Conservation (phyloP, 1,284 basidiomycete genomes). For the Termitomyces sp. region DNA sequence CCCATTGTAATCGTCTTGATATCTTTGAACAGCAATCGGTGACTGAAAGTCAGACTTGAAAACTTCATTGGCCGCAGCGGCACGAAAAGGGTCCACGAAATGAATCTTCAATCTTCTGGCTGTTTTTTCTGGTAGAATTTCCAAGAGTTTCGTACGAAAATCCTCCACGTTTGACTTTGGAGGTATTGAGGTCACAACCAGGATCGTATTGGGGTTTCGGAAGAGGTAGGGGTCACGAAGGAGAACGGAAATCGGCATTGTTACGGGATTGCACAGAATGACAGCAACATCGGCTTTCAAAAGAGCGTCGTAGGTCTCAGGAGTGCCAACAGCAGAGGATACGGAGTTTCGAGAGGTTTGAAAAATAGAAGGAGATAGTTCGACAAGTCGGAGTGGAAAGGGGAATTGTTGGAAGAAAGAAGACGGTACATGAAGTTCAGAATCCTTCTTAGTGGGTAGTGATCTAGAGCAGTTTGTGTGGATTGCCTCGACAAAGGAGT, state of each 20-base stretch:
- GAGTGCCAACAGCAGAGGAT: constrained; percentile 15
- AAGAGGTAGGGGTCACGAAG: constrained; percentile 31
- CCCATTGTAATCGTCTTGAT: constrained; percentile 54
- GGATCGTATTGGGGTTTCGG: constrained; percentile 46
- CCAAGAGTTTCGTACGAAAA: constrained; percentile 10
- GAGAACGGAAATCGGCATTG: constrained; percentile 38
- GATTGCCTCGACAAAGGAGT: not conserved
- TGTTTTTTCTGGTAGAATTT: constrained; percentile 1
- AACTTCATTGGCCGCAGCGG: constrained; percentile 43
- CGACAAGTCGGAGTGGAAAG: constrained; percentile 42
- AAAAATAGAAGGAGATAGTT: constrained; percentile 29
- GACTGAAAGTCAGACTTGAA: constrained; percentile 43
- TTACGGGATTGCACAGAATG: constrained; percentile 53
- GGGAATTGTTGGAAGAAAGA: constrained; percentile 50
- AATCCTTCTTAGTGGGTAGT: constrained; percentile 8
- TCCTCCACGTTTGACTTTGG: constrained; percentile 18
- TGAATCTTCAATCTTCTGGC: constrained; percentile 30
- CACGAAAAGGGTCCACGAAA: constrained; percentile 52
- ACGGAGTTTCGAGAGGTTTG: constrained; percentile 9
- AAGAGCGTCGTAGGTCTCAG: constrained; percentile 25
- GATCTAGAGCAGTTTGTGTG: constrained; percentile 12
- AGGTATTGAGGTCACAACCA: constrained; percentile 38
- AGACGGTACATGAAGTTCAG: constrained; percentile 33
- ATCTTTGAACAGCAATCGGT: constrained; percentile 48
- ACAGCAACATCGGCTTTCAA: constrained; percentile 54